Conservation (phyloP, 768 basidiomycete species). For the Termitomyces sp. region DNA sequence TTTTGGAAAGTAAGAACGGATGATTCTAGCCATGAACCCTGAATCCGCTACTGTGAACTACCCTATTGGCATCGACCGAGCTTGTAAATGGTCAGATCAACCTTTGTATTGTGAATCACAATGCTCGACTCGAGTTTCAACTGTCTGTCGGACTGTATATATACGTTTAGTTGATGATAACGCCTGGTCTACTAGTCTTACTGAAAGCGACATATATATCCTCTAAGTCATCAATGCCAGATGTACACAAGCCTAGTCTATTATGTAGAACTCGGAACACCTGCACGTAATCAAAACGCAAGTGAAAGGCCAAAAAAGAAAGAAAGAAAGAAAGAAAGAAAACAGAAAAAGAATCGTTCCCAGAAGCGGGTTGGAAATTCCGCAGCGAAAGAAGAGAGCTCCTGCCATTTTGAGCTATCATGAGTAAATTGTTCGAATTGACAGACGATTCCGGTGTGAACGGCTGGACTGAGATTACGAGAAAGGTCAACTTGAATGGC, state of each 20-base stretch:
- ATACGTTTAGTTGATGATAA: neutral
- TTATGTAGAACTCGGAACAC: neutral
- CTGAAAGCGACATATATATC: neutral
- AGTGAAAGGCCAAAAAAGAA: neutral
- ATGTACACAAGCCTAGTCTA: neutral
- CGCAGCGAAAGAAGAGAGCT: neutral
- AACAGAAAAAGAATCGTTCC: neutral
- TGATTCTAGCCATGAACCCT: neutral
- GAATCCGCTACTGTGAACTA: neutral
- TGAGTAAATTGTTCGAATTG: neutral
- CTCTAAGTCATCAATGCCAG: neutral
- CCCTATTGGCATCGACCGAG: neutral
- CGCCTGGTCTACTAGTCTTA: neutral
- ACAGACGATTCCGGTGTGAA: neutral
- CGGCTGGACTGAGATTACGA: neutral
- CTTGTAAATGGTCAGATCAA: neutral
- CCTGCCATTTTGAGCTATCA: neutral
- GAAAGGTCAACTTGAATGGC: neutral
- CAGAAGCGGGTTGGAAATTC: neutral
- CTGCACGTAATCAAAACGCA: neutral
- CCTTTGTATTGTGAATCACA: neutral
- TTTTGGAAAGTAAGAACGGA: neutral
- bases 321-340: neutral
- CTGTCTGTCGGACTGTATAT: neutral
- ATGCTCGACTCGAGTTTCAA: neutral